Conservation (phyloP, 2,329 filamentous ascomycete genomes). For the Diatrype stigma region DNA sequence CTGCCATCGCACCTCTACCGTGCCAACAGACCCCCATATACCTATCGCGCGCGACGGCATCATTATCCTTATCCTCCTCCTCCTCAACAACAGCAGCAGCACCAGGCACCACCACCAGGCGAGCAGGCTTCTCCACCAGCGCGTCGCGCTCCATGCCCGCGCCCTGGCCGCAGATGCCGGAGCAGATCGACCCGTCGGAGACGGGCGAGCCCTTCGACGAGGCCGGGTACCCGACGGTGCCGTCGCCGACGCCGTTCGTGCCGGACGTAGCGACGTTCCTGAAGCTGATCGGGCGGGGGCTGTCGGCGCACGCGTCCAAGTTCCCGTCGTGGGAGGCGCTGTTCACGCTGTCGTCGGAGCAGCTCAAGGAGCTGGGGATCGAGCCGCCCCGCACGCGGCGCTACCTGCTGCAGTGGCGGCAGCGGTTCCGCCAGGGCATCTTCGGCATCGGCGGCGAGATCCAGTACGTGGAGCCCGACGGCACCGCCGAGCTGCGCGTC, state of each 20-base stretch:
- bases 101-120: too few relatives aligned
- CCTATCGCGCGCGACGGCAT: conserved; percentile 1
- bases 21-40: background rate
- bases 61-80: background rate
- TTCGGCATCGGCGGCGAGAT: conserved; percentile 83
- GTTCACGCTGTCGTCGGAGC: conserved; percentile 72
- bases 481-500: conserved; percentile 28
- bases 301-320: conserved; percentile 77
- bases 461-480: conserved; percentile 57
- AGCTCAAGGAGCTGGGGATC: conserved; percentile 79
- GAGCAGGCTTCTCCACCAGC: conserved; percentile 1
- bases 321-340: conserved; percentile 88
- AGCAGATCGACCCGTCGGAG: too few relatives aligned
- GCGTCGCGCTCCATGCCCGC: too few relatives aligned
- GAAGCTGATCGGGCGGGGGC: conserved; percentile 81
- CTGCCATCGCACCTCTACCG: conserved; percentile 9
- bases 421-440: conserved; percentile 73
- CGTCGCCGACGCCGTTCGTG: conserved; percentile 76
- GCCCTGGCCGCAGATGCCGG: too few relatives aligned
- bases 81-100: conserved; percentile 6
- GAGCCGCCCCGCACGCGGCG: conserved; percentile 78
- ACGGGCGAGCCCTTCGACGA: too few relatives aligned
- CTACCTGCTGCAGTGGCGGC: conserved; percentile 84
- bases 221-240: conserved; percentile 43
- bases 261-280: conserved; percentile 85